Evolutionary conservation across 805 yeast genomes (phyloP).

Genomic region (Danielozyma ontarioensis): DNA sequence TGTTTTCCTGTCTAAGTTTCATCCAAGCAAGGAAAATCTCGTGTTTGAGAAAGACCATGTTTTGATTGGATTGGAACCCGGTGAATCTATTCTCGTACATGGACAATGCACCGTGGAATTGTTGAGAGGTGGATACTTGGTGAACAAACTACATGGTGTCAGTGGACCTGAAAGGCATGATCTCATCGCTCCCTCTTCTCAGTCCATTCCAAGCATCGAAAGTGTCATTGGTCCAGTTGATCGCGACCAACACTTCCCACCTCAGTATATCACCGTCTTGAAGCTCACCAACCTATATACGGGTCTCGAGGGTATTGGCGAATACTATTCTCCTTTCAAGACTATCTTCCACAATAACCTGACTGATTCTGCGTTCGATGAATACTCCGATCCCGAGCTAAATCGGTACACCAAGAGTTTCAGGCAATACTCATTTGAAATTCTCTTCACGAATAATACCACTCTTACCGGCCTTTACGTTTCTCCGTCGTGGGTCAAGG

Average conservation of each 20-base stretch:
- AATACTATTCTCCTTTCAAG: constrained; percentile 41
- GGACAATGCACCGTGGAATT: constrained; percentile 44
- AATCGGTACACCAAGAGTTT: background rate
- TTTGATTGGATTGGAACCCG: constrained; percentile 37
- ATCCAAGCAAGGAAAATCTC: constrained; percentile 35
- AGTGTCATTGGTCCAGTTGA: constrained; percentile 29
- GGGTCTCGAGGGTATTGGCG: constrained; percentile 43
- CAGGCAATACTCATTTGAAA: constrained; percentile 1
- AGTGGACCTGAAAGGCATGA: constrained; percentile 19
- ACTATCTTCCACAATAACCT: constrained; percentile 25
- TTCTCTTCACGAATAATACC: background rate
- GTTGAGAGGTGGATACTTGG: constrained; percentile 41
- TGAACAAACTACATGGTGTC: constrained; percentile 34
- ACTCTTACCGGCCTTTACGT: background rate
- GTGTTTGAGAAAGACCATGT: constrained; percentile 25
- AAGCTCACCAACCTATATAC: constrained; percentile 30
- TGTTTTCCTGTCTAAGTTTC: too few species aligned
- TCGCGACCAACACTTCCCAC: constrained; percentile 32
- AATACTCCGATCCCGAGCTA: background rate
- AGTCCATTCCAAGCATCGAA: constrained; percentile 39
- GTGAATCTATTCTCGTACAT: constrained; percentile 38
- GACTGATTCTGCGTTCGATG: background rate
- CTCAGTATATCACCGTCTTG: constrained; percentile 39
- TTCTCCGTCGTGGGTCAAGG: constrained; percentile 4
- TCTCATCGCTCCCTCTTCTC: constrained; percentile 29